These are phyloP conservation scores for Incumbomyces lentus DNA, from an alignment of 2,329 filamentous ascomycete species.

Conservation along the genomic window DNA sequence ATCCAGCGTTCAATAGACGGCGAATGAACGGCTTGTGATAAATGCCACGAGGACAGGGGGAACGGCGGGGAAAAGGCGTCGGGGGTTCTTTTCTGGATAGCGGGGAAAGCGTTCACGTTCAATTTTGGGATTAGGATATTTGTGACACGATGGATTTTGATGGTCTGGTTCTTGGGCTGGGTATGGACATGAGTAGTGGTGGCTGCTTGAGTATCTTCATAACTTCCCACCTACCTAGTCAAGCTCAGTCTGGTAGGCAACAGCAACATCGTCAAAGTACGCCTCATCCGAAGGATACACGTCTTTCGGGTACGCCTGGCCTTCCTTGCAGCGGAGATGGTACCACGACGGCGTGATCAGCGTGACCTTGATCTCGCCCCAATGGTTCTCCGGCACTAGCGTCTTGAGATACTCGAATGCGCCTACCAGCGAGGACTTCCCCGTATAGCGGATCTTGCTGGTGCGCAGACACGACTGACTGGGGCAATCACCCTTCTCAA, in stretches of 20 bases:
- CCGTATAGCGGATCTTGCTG: conserved; percentile 40
- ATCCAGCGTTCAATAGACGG: too few species aligned
- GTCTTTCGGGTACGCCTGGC: conserved; percentile 39
- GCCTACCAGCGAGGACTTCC: conserved; percentile 29
- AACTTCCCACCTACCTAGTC: too few species aligned
- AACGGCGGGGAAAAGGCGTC: too few species aligned
- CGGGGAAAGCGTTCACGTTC: too few species aligned
- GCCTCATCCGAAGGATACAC: conserved; percentile 43
- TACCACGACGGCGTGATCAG: conserved; percentile 52
- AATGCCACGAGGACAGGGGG: too few species aligned
- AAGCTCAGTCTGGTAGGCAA: conserved; percentile 42
- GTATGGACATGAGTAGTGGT: too few species aligned
- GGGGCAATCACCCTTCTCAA: conserved; percentile 40
- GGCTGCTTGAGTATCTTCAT: too few species aligned
- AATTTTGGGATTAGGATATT: too few species aligned
- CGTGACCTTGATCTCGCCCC: conserved; percentile 52
- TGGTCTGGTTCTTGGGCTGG: too few species aligned
- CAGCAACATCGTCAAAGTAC: conserved; percentile 50
- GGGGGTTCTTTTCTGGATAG: too few species aligned
- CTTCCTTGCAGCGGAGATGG: conserved; percentile 44
- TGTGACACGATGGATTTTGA: too few species aligned
- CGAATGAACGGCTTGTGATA: too few species aligned
- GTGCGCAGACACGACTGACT: conserved; percentile 41
- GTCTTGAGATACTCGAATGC: conserved; percentile 46
- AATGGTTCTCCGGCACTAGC: conserved; percentile 43